Evolutionary conservation across 148 eudicot species (phyloP).

Genomic region (Camellia granthamiana): DNA sequence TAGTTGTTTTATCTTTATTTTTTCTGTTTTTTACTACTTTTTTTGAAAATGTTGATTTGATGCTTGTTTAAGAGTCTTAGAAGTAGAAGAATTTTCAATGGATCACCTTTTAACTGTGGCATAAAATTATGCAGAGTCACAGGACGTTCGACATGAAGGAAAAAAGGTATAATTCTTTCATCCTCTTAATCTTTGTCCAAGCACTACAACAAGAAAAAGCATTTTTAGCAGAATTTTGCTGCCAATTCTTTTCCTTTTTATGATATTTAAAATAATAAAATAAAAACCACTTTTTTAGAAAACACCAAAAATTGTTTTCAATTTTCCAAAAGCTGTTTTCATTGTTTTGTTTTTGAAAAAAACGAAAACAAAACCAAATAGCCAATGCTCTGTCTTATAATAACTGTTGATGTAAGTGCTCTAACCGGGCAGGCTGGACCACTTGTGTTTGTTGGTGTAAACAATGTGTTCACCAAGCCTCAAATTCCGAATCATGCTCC

Average conservation of each 20-base stretch:
- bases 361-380: no score
- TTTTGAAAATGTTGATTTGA: no score
- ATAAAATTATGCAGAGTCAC: not conserved
- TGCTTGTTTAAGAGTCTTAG: not conserved
- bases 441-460: not conserved
- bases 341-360: no score
- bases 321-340: no score
- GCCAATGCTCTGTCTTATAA: not conserved
- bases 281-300: no score
- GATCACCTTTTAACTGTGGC: not conserved
- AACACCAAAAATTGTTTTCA: no score
- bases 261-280: no score
- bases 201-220: no score
- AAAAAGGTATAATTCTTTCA: slow-evolving; percentile 2
- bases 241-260: no score
- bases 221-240: no score
- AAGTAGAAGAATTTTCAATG: not conserved
- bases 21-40: not conserved
- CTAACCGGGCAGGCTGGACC: slow-evolving; percentile 2
- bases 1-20: not conserved
- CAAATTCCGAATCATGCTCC: not conserved
- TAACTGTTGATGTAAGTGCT: not conserved
- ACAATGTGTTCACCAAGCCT: not conserved
- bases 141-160: not conserved
- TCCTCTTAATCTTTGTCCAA: not conserved